Percentiles rank a stretch among this genome's conserved stretches.
Conservation (phyloP, 805 yeast genomes). For the Saccharomycopsis fibuligera region DNA sequence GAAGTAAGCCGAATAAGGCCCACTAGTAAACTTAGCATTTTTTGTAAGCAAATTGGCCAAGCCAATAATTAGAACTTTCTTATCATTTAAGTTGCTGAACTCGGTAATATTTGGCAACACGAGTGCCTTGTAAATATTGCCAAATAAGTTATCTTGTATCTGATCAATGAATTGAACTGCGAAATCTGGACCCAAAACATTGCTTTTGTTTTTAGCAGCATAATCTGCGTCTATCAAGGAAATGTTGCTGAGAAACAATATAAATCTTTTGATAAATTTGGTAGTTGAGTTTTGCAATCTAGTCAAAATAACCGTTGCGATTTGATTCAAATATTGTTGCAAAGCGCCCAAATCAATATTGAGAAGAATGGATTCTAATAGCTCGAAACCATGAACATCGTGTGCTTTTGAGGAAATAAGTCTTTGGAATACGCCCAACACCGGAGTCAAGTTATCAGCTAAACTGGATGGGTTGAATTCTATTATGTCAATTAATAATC, state of each 20-base stretch:
- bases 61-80: slow-evolving; percentile 49
- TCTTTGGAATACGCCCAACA: slow-evolving; percentile 95
- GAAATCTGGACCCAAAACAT: slow-evolving; percentile 41
- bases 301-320: slow-evolving; percentile 70
- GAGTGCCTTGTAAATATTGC: slow-evolving; percentile 42
- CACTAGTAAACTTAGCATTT: slow-evolving; percentile 27
- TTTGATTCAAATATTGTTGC: slow-evolving; percentile 54
- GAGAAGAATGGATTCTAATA: slow-evolving; percentile 62
- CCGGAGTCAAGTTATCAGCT: slow-evolving; percentile 54
- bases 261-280: slow-evolving; percentile 54
- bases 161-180: slow-evolving; percentile 59
- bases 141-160: slow-evolving; percentile 58
- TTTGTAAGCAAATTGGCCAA: slow-evolving; percentile 35
- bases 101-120: slow-evolving; percentile 44
- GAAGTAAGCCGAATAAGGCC: slow-evolving; percentile 37
- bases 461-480: slow-evolving; percentile 31
- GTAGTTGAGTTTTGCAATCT: slow-evolving; percentile 71
- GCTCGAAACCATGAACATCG: slow-evolving; percentile 79
- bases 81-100: slow-evolving; percentile 41
- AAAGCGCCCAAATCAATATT: slow-evolving; percentile 46
- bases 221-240: slow-evolving; percentile 31
- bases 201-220: slow-evolving; percentile 24
- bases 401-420: slow-evolving; percentile 77
- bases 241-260: slow-evolving; percentile 53
- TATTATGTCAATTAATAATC: slow-evolving; percentile 68